phyloP scores from a whole-genome alignment of 1,139 yeast species.

The Hansenula lynferdii region DNA sequence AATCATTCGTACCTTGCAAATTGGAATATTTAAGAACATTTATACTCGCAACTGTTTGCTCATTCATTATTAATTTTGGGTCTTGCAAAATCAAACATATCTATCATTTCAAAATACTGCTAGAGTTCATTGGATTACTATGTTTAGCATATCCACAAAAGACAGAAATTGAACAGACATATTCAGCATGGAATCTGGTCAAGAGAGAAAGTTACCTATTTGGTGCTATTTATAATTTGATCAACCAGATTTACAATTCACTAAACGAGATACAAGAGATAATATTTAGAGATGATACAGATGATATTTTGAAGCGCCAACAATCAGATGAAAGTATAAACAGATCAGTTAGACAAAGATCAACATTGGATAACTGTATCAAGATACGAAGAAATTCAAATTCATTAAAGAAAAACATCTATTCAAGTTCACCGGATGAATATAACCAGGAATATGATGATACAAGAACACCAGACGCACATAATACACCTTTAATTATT shows the following conservation, averaged over 20 bases:
- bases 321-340: slow-evolving; percentile 5
- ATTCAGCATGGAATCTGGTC: slow-evolving; percentile 19
- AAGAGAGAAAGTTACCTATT: slow-evolving; percentile 18
- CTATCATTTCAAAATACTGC: slow-evolving; percentile 11
- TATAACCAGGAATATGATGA: slow-evolving; percentile 7
- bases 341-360: slow-evolving; percentile 13
- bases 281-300: background rate
- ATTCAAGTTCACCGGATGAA: background rate
- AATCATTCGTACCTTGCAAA: slow-evolving; percentile 14
- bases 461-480: background rate
- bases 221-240: slow-evolving; percentile 15
- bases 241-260: slow-evolving; percentile 10
- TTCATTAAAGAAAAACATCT: slow-evolving; percentile 11
- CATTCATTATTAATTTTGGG: slow-evolving; percentile 14
- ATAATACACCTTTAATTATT: background rate
- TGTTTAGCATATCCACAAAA: slow-evolving; percentile 20
- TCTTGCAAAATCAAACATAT: slow-evolving; percentile 7
- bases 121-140: slow-evolving; percentile 16
- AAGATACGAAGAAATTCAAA: slow-evolving; percentile 18
- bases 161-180: slow-evolving; percentile 9
- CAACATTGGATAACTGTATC: slow-evolving; percentile 20
- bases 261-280: slow-evolving; percentile 8
- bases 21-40: slow-evolving; percentile 18
- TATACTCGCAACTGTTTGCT: slow-evolving; percentile 11
- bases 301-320: background rate